Base-by-base conservation (phyloP, 805 yeast genomes). In the Candida insectorum region DNA sequence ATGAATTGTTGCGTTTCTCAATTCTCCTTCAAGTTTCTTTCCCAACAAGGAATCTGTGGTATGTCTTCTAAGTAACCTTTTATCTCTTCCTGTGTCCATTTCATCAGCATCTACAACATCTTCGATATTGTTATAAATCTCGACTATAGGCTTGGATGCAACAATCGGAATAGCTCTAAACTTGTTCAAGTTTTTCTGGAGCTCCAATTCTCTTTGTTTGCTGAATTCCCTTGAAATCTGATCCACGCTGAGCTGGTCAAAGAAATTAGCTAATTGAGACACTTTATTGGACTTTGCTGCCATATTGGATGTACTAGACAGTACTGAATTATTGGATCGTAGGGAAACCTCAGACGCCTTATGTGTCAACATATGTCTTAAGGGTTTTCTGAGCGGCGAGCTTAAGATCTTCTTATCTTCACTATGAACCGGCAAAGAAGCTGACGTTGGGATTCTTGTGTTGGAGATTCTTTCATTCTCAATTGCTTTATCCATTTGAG, bases 181-280 rank as follows among this genome's bases (percentile, higher is more conserved):
- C 46, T 81, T 73, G 45, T 78, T 71, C 26, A 85, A 52, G 40
- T 81, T 79, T 36, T 72, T 64, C 28, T 55, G 52, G 39, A 87
- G 72, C 51, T 91, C 96, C 28, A 69, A 61, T 43, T 86, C 95
- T 50, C 97, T 76, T 50, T 89, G 95, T 44, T 78, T 70, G 51
- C 85, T 94, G 53, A 91, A 89, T 52, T 93, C 97, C 46, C 71
- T 70, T 0, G 96, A 85, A 8, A 85, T 62, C 36, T 83, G 84
- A 46, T 83, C 93, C 43, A 85, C 77, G 48, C 85, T 91, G 58
- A 82, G 75, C 36, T 79, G 78, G 52, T 84, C 83, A 61, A 79
- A 79, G 51, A 75, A 79, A 38, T 62, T 75, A 0, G 89, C 82
- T 33, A 85, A 52, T 40, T 80, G 77, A 36, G 77, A 71, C 1